Evolutionary conservation across 805 yeast species (phyloP), one percentile per base, ranked within the genome.

Genomic region (Ogataea henricii): DNA sequence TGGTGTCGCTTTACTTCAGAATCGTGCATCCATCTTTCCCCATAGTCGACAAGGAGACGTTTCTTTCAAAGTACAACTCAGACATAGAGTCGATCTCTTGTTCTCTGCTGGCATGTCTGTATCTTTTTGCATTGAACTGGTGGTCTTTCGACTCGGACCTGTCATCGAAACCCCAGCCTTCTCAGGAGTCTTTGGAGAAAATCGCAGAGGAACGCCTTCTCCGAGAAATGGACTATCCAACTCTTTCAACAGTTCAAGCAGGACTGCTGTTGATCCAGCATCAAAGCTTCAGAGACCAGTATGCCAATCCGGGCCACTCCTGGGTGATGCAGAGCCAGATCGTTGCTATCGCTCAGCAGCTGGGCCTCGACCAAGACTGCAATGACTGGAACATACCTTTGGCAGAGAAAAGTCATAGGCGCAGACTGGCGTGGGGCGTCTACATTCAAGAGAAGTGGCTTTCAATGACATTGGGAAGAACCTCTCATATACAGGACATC

Each of bases 11-110:
- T 10, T 87, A 86, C 58, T 87, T 87, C 66, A 77, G 88, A 51
- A 76, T 83, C 27, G 79, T 89, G 25, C 96, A 89, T 58, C 94
- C 96, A 0, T 80, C 86, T 2, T 86, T 85, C 62, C 96, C 96
- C 0, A 82, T 89, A 12, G 66, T 89, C 29, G 95, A 89, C 64
- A 89, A 87, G 60, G 78, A 82, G 54, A 91, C 86, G 2, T 89
- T 89, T 59, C 60, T 89, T 51, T 92, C 87, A 54, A 86, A 87
- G 60, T 88, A 87, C 60, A 68, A 87, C 2, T 30, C 70, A 94
- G 38, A 85, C 94, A 1, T 87, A 84, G 58, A 76, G 88, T 35
- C 95, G 86, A 78, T 89, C 51, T 78, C 89, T 39, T 89, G 96
- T 0, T 91, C 96, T 0, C 65, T 89, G 38, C 69, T 89, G 33